A percentile compares a stretch with the other conserved stretches of the same genome.
Evolutionary conservation across 169 alveolate genomes (phyloP).

Genomic region (Cryptosporidium muris): DNA sequence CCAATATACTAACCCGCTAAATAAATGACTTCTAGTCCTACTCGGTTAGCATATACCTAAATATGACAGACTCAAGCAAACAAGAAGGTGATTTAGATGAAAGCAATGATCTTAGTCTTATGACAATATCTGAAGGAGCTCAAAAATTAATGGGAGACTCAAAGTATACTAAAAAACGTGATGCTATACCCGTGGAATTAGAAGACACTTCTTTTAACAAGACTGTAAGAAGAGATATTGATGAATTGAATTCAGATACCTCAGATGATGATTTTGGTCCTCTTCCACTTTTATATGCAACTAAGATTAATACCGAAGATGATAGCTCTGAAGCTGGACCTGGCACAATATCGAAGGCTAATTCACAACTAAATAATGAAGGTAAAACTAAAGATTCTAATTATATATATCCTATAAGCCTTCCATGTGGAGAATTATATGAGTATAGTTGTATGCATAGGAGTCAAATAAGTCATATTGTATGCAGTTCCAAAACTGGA

Average conservation of each 20-base stretch:
- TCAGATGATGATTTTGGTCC: not conserved
- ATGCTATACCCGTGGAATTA: too few species aligned
- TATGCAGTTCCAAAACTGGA: conserved; percentile 85
- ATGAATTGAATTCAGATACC: too few species aligned
- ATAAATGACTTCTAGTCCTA: too few species aligned
- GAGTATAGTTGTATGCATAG: conserved; percentile 91
- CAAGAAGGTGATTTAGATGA: not conserved
- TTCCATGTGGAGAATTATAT: conserved; percentile 85
- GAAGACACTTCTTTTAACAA: too few species aligned
- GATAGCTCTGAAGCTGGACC: not conserved
- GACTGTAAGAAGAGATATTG: too few species aligned
- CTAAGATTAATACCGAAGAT: not conserved
- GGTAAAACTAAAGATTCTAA: not conserved
- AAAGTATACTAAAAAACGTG: too few species aligned
- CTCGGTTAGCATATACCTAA: too few species aligned
- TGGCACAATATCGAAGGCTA: conserved; percentile 1
- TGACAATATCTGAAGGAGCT: too few species aligned
- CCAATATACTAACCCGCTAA: too few species aligned
- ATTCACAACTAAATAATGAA: not conserved
- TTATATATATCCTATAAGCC: conserved; percentile 70
- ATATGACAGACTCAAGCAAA: too few species aligned
- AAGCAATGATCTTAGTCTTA: not conserved
- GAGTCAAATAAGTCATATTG: conserved; percentile 84
- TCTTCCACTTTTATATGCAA: not conserved
- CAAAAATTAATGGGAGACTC: too few species aligned